Percentiles rank a stretch among this genome's conserved stretches.
phyloP scores from a whole-genome alignment of 768 basidiomycete species.

The Pleurotus eryngii region DNA sequence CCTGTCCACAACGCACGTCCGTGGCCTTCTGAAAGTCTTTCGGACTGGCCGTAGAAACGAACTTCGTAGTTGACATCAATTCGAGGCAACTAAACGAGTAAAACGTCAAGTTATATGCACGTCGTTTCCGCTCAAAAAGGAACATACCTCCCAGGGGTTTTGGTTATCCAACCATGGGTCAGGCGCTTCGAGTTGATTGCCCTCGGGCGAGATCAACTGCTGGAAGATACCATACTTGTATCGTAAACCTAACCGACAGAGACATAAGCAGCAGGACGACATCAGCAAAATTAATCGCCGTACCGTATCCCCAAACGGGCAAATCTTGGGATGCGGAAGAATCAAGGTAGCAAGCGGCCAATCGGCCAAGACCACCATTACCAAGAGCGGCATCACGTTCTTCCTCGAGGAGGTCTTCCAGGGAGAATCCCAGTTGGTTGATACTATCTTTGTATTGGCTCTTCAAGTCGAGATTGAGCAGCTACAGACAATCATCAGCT shows the following conservation, averaged over 20 bases:
- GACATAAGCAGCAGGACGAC: neutral
- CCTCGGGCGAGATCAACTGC: conserved; percentile 82
- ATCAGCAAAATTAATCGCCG: neutral
- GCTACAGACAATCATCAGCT: conserved; percentile 36
- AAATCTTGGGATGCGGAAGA: conserved; percentile 74
- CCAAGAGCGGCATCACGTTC: conserved; percentile 95
- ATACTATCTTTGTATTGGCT: conserved; percentile 66
- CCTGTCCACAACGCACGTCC: conserved; percentile 76
- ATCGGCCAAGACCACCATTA: conserved; percentile 92
- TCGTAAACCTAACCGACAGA: conserved; percentile 44
- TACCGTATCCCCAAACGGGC: conserved; percentile 89
- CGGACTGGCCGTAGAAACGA: conserved; percentile 85
- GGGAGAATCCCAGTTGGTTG: conserved; percentile 79
- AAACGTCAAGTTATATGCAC: conserved; percentile 4
- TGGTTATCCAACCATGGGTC: conserved; percentile 90
- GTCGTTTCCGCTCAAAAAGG: neutral
- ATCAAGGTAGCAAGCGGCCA: conserved; percentile 97
- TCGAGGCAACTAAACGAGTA: conserved; percentile 50
- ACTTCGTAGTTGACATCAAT: conserved; percentile 83
- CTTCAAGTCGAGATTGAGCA: conserved; percentile 88
- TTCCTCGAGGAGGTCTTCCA: conserved; percentile 82
- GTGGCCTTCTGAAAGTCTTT: conserved; percentile 56
- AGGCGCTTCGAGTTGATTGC: conserved; percentile 84
- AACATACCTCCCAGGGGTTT: conserved; percentile 74
- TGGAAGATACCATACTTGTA: conserved; percentile 98